Evolutionary conservation across 768 basidiomycete genomes (phyloP), one percentile per base, ranked within the genome.

Genomic region (Agrocybe pediades): DNA sequence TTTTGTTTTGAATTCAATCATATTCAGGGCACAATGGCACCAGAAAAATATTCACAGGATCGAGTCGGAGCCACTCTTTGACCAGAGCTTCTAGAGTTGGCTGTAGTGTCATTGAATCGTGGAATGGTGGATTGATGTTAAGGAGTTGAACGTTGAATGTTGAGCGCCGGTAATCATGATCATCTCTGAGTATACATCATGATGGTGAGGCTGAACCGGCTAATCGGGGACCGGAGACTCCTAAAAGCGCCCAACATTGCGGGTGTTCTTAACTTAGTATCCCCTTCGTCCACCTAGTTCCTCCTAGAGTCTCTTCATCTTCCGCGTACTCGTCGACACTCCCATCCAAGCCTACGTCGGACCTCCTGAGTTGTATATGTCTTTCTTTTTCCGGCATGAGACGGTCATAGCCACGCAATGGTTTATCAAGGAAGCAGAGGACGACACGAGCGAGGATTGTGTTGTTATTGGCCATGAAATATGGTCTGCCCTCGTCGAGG

Each of bases 31-130:
- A 44, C n/a, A 41, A 26, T 23, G 3, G 33, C 46, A 20, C 13
- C 13, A n/a, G n/a, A n/a, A n/a, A n/a, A 46, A 19, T 44, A 48
- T 48, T 24, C 64, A 73, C 74, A 57, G 71, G 64, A 54, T 76
- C 75, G 43, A 74, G 60, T 5, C 56, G 60, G 25, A 76, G 58
- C 75, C 75, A 75, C 49, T 73, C 65, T 7, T 71, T 62, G n/a
- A 74, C 74, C 19, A 74, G 66, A 41, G 63, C 64, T 51, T 56
- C 53, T n/a, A 65, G 41, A 33, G 53, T 41, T 7, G 53, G 15
- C 8, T 50, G 24, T 45, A 52, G 46, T 27, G 50, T 47, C 57
- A 55, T 57, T 48, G 15, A 25, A 17, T 9, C n/a, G n/a, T n/a
- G n/a, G n/a, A n/a, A n/a, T n/a, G n/a, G n/a, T n/a, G n/a, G n/a